Conservation (phyloP, 371 early-diverging fungal genomes). For the Edhazardia aedis region DNA sequence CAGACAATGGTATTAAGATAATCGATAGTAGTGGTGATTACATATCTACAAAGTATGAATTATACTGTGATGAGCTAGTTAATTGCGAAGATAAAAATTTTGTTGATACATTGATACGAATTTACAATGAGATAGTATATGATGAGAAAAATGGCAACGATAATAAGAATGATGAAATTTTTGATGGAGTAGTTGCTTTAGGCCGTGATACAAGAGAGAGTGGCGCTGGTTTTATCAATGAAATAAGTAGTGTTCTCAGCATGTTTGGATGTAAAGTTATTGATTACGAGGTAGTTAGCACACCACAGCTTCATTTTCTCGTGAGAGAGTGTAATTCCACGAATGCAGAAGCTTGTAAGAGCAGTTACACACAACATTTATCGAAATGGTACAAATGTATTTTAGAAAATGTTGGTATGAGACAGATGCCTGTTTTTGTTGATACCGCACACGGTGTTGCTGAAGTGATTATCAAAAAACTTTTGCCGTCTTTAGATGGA, state of each 20-base stretch:
- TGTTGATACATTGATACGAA: not conserved
- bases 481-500: not conserved
- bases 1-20: constrained; percentile 94
- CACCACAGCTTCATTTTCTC: constrained; percentile 88
- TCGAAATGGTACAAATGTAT: too few relatives aligned
- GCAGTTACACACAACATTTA: too few relatives aligned
- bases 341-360: too few relatives aligned
- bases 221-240: constrained; percentile 56
- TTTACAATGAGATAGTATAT: not conserved
- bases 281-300: constrained; percentile 71
- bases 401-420: too few relatives aligned
- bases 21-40: constrained; percentile 94
- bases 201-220: constrained; percentile 52
- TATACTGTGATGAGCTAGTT: constrained; percentile 56
- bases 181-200: constrained; percentile 20
- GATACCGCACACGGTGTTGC: constrained; percentile 24
- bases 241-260: constrained; percentile 57
- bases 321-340: too few relatives aligned
- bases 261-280: constrained; percentile 52
- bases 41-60: constrained; percentile 84
- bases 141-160: not conserved
- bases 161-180: constrained; percentile 10
- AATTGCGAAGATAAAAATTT: not conserved
- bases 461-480: not conserved
- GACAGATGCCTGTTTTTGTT: constrained; percentile 4